Conservation (phyloP, 106 monocot genomes). For the Vanilla planifolia region DNA sequence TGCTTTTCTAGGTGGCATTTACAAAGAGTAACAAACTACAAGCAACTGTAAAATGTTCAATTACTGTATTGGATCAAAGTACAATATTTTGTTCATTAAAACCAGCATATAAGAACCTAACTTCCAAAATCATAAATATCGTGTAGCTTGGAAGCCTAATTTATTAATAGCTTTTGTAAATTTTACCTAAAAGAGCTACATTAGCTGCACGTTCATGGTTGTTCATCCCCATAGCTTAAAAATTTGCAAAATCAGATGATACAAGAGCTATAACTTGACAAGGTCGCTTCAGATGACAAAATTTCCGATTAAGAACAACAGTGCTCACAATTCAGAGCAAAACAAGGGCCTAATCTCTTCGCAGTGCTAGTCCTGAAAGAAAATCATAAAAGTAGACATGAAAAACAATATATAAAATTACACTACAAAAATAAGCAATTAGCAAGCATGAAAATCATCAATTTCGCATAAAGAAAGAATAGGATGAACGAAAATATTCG, state of each 20-base stretch:
- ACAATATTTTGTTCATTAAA: no score
- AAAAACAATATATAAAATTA: neutral
- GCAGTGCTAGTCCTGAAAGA: neutral
- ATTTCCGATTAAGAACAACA: neutral
- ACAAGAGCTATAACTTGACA: neutral
- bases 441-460: no score
- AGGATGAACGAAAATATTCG: neutral
- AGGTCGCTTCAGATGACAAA: neutral
- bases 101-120: no score
- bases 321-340: neutral
- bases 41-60: no score
- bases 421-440: no score
- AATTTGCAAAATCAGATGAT: neutral
- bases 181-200: slow-evolving; percentile 25
- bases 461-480: neutral
- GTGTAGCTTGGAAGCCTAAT: no score
- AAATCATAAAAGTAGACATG: neutral
- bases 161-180: no score
- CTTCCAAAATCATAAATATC: no score
- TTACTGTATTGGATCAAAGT: no score
- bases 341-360: neutral
- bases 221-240: slow-evolving; percentile 8
- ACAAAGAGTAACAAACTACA: no score
- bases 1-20: no score
- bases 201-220: slow-evolving; percentile 26